phyloP scores from a whole-genome alignment of 495 filamentous ascomycete species.

The Barbatosphaeria neglecta region DNA sequence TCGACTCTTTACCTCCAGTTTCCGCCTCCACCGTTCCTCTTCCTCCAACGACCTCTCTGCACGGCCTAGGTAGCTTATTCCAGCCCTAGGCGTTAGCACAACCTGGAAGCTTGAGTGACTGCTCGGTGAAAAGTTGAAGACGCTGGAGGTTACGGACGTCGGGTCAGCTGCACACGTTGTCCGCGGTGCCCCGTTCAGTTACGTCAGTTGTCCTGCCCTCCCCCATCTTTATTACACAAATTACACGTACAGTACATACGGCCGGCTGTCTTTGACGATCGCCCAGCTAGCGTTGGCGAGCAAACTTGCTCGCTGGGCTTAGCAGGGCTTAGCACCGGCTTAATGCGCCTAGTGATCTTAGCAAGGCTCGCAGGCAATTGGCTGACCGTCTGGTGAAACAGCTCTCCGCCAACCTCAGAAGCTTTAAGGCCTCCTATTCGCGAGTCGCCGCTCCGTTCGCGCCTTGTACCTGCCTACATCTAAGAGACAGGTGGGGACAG shows the following conservation, averaged over 20 bases:
- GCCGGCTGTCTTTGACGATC: not conserved
- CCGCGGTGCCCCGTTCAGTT: too few relatives aligned
- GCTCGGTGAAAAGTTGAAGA: too few relatives aligned
- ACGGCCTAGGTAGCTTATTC: not conserved
- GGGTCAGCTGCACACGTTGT: too few relatives aligned
- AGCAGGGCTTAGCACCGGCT: too few relatives aligned
- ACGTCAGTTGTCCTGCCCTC: not conserved
- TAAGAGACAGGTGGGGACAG: not conserved
- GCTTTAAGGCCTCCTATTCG: not conserved
- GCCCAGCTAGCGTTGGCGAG: not conserved
- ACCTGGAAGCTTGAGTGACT: too few relatives aligned
- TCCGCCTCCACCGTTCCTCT: not conserved
- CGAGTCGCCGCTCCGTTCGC: not conserved
- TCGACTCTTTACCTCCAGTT: not conserved
- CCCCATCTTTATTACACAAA: too few relatives aligned
- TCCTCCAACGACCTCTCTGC: not conserved
- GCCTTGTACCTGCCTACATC: not conserved
- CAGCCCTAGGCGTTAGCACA: too few relatives aligned
- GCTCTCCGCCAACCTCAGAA: not conserved
- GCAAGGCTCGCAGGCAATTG: not conserved
- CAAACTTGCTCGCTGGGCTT: too few relatives aligned
- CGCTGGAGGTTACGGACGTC: too few relatives aligned
- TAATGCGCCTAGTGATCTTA: too few relatives aligned
- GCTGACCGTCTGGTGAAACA: slow-evolving; percentile 1
- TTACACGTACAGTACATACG: not conserved